Evolutionary conservation across 1,284 basidiomycete species (phyloP).

Genomic region (Cerrena zonata): DNA sequence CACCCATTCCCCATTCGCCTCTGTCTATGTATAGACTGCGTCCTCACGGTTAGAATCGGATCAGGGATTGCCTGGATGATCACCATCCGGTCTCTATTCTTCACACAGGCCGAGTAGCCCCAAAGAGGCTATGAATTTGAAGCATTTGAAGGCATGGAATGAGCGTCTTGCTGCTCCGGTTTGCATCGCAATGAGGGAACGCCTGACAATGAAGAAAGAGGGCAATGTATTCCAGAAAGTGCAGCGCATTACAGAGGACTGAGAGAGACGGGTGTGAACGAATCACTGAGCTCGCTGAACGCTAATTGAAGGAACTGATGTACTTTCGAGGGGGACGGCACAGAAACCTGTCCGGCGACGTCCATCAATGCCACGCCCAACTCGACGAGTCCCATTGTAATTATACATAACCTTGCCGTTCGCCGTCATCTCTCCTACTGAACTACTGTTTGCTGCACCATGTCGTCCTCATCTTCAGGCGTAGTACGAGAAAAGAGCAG

Average conservation of each 20-base stretch:
- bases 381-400: neutral
- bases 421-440: neutral
- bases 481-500: constrained; percentile 29
- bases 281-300: neutral
- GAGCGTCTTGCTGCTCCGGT: neutral
- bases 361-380: neutral
- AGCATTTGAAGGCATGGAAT: neutral
- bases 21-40: neutral
- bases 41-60: neutral
- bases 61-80: neutral
- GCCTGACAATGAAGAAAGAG: neutral
- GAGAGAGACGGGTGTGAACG: neutral
- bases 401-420: neutral
- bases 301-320: neutral
- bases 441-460: constrained; percentile 4
- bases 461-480: constrained; percentile 18
- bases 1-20: too few relatives aligned
- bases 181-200: neutral
- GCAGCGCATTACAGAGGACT: neutral
- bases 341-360: neutral
- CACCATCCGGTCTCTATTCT: neutral
- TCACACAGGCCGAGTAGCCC: neutral
- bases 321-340: neutral
- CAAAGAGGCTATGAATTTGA: neutral
- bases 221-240: too few relatives aligned